Evolutionary conservation across 495 filamentous ascomycete genomes (phyloP), one percentile per base, ranked within the genome.

Genomic region (Annulohypoxylon bovei): DNA sequence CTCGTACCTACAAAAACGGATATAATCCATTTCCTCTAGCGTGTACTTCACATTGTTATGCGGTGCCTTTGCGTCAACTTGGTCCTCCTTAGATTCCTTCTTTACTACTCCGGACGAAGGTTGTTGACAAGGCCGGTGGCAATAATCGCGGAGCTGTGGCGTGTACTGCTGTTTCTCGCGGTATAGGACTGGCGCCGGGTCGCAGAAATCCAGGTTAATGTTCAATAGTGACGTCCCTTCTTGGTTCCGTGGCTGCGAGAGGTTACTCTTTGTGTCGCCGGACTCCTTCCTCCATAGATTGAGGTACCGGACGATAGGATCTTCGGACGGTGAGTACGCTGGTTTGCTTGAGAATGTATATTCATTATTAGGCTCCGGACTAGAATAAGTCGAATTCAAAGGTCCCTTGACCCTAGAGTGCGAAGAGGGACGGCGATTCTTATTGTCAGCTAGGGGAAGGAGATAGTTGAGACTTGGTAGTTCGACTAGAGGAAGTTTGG

Each of bases 1-100:
- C 55, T 83, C 82, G 44, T 76, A 76, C 11, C 64, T 76, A 59
- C 79, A 77, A 27, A 76, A 80, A 6, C 76, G 67, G 65, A 79
- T 77, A 59, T 58, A 80, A 50, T 80, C 78, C 11, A 64, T 52
- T 63, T 79, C 76, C 18, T 79, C 78, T 2, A 65, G 18, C 6
- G 67, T 27, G 58, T 80, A 80, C 42, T 79, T 79, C 20, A 74
- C 47, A 56, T 80, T 80, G 58, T 68, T 74, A 52, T 80, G 78
- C 0, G 61, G 9, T 0, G 9, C 33, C 12, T 56, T 56, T 56
- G 14, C 32, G 25, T 42, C 35, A 14, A 32, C 1, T 18, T 16
- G 62, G 14, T 35, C 37, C 5, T 61, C 37, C 14, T 22, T 2
- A 4, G 4, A 32, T 18, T 44, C 67, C 32, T 4, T 3, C n/a